Base-by-base conservation (phyloP, 768 basidiomycete species). In the Xerocomus brunneocitrinus region DNA sequence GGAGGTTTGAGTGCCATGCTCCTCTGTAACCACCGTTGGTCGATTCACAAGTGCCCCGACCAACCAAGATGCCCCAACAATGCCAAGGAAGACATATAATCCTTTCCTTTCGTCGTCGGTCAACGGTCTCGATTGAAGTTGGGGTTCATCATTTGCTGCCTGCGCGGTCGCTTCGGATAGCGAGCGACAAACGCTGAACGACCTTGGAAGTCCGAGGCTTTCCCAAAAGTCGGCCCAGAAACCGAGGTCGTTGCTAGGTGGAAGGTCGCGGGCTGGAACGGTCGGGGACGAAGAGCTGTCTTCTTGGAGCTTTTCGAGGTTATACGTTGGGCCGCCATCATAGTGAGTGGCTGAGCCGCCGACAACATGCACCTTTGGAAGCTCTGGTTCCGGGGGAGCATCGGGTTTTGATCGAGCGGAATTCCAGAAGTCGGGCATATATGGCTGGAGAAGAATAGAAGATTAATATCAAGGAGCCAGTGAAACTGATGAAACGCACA, bases 371-470 rank as follows among this genome's bases (percentile, higher is more conserved):
- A 85, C 67, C 62, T 81, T 81, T 40, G 80, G 81, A 22, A 52
- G 62, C 39, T 50, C 64, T 1, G 58, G 58, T 31, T 69, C 58
- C 8, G 59, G 50, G 34, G 65, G 66, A 54, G 54, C 57, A 34
- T 39, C 67, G 39, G 41, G 68, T 61, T 59, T 76, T 67, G 41
- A 70, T 57, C 66, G 68, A n/a, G 75, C 74, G 1, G 82, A 79
- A 38, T 76, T 71, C 77, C 79, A 84, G 59, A 81, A 76, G 71
- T 86, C 83, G 32, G 77, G 79, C 1, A 77, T 63, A 63, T 77
- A 79, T 9, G 85, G 85, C 84, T 87, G 60, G 9, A 40, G 52
- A 54, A 49, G 49, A 47, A 39, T 2, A 56, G 25, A n/a, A 42
- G 32, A 13, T 41, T 22, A 44, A 52, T 45, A 40, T 57, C 45